Percentiles rank a stretch among this genome's conserved stretches.
These are phyloP conservation scores for Ilex paraguariensis DNA, from an alignment of 305 asterid species.

Conservation along the genomic window DNA sequence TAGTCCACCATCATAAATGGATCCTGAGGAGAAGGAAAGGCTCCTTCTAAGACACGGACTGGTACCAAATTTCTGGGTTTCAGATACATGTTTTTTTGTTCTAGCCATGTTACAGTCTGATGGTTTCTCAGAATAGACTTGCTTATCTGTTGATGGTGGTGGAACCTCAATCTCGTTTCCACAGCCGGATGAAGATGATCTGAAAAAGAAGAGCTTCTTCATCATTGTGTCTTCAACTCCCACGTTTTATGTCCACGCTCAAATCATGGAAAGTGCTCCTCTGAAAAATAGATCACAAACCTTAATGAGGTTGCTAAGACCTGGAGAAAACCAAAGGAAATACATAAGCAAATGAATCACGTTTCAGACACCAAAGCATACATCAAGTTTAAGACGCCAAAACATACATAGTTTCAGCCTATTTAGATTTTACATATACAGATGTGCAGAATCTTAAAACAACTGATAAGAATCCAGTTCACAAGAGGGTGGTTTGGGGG, in stretches of 20 bases:
- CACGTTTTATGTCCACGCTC: constrained; percentile 16
- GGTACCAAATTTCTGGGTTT: constrained; percentile 29
- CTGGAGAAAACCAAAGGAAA: no score
- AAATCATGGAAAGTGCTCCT: constrained; percentile 17
- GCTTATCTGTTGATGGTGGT: constrained; percentile 61
- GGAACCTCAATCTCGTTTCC: constrained; percentile 38
- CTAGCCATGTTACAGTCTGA: constrained; percentile 39
- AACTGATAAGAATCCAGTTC: neutral
- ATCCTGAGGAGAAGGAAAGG: constrained; percentile 74
- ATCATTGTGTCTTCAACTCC: constrained; percentile 40
- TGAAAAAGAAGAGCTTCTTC: constrained; percentile 89
- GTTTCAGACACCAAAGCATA: neutral
- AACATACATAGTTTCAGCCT: neutral
- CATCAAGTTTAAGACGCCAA: no score
- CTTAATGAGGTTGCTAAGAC: neutral
- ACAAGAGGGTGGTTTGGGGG: no score
- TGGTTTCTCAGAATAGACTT: constrained; percentile 50
- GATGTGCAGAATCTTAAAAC: neutral
- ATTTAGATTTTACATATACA: neutral
- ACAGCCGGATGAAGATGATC: constrained; percentile 47
- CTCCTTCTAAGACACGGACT: constrained; percentile 79
- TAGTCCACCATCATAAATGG: constrained; percentile 46
- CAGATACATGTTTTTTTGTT: constrained; percentile 42
- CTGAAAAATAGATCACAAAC: constrained; percentile 3
- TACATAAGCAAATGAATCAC: neutral